Conservation (phyloP, 371 early-diverging fungal species). For the Amoeboaphelidium occidentale region DNA sequence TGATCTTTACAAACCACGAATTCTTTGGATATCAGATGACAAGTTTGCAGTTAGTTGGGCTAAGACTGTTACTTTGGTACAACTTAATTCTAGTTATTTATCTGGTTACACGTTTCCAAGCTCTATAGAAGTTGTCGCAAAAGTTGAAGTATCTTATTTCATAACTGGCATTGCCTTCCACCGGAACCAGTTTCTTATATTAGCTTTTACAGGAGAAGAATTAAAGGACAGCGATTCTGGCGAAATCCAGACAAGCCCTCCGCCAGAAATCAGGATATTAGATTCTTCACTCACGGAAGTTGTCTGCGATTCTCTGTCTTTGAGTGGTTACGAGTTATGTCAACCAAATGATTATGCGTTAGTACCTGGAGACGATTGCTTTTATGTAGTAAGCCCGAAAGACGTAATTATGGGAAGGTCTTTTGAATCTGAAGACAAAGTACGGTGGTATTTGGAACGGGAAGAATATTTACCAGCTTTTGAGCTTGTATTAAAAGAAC, state of each 20-base stretch:
- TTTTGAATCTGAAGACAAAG: constrained; percentile 64
- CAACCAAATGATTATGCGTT: constrained; percentile 66
- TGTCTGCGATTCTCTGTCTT: constrained; percentile 53
- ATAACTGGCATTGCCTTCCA: too few relatives aligned
- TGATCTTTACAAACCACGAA: constrained; percentile 57
- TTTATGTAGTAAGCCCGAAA: constrained; percentile 65
- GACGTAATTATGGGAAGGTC: constrained; percentile 68
- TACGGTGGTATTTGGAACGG: constrained; percentile 65
- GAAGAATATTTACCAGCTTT: constrained; percentile 56
- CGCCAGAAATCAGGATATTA: constrained; percentile 73
- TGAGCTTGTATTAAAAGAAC: constrained; percentile 13
- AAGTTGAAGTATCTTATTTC: too few relatives aligned
- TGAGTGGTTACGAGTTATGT: constrained; percentile 54
- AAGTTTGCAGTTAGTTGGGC: constrained; percentile 80
- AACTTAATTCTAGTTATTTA: too few relatives aligned
- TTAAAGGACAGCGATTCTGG: too few relatives aligned
- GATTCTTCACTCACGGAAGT: constrained; percentile 47
- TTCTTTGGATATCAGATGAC: constrained; percentile 55
- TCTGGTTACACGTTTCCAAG: too few relatives aligned
- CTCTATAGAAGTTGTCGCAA: too few relatives aligned
- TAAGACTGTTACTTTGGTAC: constrained; percentile 57
- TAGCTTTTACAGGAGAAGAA: too few relatives aligned
- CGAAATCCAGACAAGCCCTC: constrained; percentile 26
- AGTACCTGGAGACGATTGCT: not conserved
- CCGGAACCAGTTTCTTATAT: too few relatives aligned